phyloP scores from a whole-genome alignment of 495 filamentous ascomycete species.

The Penicillium psychrofluorescens region DNA sequence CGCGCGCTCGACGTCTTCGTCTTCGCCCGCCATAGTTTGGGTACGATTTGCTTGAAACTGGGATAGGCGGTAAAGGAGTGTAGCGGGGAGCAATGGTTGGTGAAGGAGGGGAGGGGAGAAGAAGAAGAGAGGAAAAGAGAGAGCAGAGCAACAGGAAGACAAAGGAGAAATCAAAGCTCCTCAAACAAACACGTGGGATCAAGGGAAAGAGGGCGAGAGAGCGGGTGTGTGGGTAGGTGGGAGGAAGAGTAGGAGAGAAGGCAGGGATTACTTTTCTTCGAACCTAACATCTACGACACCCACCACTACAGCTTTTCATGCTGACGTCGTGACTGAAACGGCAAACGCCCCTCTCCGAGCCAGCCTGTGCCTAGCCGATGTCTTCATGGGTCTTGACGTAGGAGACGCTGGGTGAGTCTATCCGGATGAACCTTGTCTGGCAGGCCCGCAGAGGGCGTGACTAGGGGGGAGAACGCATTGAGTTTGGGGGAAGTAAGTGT shows the following conservation, averaged over 20 bases:
- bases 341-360: background rate
- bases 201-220: too few relatives aligned
- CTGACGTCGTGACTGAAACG: slow-evolving; percentile 26
- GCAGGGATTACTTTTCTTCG: background rate
- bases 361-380: slow-evolving; percentile 1
- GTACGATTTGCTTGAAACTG: background rate
- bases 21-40: slow-evolving; percentile 10
- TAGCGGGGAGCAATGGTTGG: too few relatives aligned
- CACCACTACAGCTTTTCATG: slow-evolving; percentile 18
- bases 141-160: background rate
- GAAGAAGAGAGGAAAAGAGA: background rate
- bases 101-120: background rate
- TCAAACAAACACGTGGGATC: too few relatives aligned
- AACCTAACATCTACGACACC: background rate
- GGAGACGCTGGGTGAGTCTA: slow-evolving; percentile 10
- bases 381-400: slow-evolving; percentile 17
- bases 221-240: background rate
- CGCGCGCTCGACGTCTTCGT: slow-evolving; percentile 7
- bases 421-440: slow-evolving; percentile 27
- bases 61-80: background rate
- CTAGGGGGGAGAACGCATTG: background rate
- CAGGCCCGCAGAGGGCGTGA: background rate
- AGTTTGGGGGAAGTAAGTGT: background rate
- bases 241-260: background rate
- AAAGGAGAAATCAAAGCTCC: background rate